Percentiles rank a stretch among this genome's conserved stretches.
phyloP scores from a whole-genome alignment of 1,139 yeast genomes.

The Kodamaea sp. region DNA sequence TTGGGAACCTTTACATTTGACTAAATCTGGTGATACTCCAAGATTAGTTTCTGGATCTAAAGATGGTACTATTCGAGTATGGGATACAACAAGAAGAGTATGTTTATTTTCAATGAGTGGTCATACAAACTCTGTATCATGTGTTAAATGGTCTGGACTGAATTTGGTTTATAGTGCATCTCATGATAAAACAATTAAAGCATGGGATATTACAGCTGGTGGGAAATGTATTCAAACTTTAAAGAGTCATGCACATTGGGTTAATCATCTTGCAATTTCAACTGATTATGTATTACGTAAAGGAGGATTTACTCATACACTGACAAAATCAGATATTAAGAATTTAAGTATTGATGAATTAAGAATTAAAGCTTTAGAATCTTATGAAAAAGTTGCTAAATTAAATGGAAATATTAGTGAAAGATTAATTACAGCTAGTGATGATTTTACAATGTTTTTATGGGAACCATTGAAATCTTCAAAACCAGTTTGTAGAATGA shows the following conservation, averaged over 20 bases:
- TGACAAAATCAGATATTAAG: constrained; percentile 20
- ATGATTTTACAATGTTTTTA: constrained; percentile 94
- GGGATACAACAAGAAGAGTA: constrained; percentile 80
- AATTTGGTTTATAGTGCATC: constrained; percentile 86
- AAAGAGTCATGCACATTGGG: constrained; percentile 96
- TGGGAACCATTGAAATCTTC: constrained; percentile 86
- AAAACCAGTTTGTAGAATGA: constrained; percentile 89
- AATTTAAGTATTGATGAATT: constrained; percentile 29
- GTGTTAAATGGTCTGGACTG: constrained; percentile 95
- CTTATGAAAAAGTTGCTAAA: constrained; percentile 77
- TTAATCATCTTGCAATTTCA: constrained; percentile 85
- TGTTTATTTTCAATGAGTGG: constrained; percentile 78
- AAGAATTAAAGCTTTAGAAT: constrained; percentile 35
- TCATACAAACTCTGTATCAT: constrained; percentile 83
- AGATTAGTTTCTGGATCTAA: constrained; percentile 85
- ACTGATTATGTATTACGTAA: constrained; percentile 85
- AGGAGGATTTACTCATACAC: constrained; percentile 69
- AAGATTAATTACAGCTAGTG: constrained; percentile 90
- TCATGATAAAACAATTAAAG: constrained; percentile 90
- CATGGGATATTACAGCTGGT: constrained; percentile 76
- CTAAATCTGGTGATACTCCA: constrained; percentile 60
- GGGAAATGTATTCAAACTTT: constrained; percentile 80
- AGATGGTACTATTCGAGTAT: constrained; percentile 83
- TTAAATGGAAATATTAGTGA: constrained; percentile 68
- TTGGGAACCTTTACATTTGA: constrained; percentile 94